Base-by-base conservation (phyloP, 768 basidiomycete genomes). In the Boletellus emodensis region DNA sequence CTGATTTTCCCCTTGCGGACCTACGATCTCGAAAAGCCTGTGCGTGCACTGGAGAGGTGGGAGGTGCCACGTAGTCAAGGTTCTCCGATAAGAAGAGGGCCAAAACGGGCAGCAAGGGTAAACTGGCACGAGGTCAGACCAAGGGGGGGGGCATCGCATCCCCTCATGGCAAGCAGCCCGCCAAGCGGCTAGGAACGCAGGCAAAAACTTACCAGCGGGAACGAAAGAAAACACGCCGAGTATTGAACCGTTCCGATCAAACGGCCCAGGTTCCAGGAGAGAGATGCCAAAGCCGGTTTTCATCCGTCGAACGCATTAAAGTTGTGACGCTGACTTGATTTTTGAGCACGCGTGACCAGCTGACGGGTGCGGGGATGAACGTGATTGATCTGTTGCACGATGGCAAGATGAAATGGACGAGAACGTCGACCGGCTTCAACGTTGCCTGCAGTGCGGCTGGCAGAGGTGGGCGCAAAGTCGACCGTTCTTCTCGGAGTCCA, bases 1-100 rank as follows among this genome's bases (percentile, higher is more conserved):
- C 63, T 65, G 68, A 65, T 62, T 56, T 62, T 58, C 62, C 62
- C 51, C 43, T 52, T 57, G 55, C 49, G 49, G 55, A 62, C 17
- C 44, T 34, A 41, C 9, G 57, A 64, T 61, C 52, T 48, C 28
- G 36, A 54, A 55, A 58, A 46, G 43, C 33, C 53, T 53, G 59
- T 56, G 57, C 55, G 14, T 48, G 54, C 20, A 40, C 46, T 39
- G 26, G 35, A 32, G 24, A n/a, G 34, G 49, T 20, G 34, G 12
- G 56, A 40, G 36, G 39, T 68, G 64, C 61, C 60, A 64, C 65
- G 61, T 69, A 58, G 62, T 36, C 54, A 53, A 56, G 41, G 49
- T 43, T 49, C 52, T 56, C 56, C 56, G 61, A 67, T 62, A 55
- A 64, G 56, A 54, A 41, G 55, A 45, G 26, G 42, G 49, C 65